Percentiles rank a stretch among this genome's conserved stretches.
Conservation (phyloP, 192 early-diverging fungal genomes). For the Endogone sp. region DNA sequence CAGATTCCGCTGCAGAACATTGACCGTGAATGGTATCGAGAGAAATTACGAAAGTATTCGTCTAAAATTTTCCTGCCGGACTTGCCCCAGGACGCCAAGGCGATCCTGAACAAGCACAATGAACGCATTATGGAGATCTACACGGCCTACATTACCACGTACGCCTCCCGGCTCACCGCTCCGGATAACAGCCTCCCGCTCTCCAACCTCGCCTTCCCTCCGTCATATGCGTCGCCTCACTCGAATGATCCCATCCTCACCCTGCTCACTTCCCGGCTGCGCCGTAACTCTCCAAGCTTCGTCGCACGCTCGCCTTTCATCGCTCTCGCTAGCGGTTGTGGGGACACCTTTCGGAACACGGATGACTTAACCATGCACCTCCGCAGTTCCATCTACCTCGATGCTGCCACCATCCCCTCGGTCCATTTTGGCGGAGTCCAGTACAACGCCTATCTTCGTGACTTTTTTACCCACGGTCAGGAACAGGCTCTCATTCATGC, state of each 20-base stretch:
- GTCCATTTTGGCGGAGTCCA: neutral
- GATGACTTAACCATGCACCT: constrained; percentile 10
- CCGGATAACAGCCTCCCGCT: constrained; percentile 1
- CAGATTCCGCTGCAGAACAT: constrained; percentile 1
- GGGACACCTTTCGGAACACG: constrained; percentile 4
- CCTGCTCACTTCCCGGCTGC: neutral
- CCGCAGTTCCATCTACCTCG: constrained; percentile 7
- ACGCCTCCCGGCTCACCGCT: neutral
- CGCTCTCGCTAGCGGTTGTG: constrained; percentile 1
- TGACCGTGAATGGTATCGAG: too few species aligned
- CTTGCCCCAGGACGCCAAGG: neutral
- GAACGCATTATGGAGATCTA: constrained; percentile 11
- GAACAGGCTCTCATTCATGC: constrained; percentile 5
- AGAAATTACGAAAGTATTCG: neutral
- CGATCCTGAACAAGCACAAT: constrained; percentile 5
- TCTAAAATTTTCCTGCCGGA: constrained; percentile 2
- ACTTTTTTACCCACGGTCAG: constrained; percentile 12
- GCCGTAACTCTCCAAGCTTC: neutral
- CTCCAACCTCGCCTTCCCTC: constrained; percentile 6
- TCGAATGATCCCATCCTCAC: too few species aligned
- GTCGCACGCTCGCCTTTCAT: constrained; percentile 16
- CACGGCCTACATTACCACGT: constrained; percentile 8
- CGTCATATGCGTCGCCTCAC: neutral
- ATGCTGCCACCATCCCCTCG: constrained; percentile 7
- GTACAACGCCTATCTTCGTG: constrained; percentile 9